Base-by-base conservation (phyloP, 345 rosid genomes). In the Bretschneidera sinensis region DNA sequence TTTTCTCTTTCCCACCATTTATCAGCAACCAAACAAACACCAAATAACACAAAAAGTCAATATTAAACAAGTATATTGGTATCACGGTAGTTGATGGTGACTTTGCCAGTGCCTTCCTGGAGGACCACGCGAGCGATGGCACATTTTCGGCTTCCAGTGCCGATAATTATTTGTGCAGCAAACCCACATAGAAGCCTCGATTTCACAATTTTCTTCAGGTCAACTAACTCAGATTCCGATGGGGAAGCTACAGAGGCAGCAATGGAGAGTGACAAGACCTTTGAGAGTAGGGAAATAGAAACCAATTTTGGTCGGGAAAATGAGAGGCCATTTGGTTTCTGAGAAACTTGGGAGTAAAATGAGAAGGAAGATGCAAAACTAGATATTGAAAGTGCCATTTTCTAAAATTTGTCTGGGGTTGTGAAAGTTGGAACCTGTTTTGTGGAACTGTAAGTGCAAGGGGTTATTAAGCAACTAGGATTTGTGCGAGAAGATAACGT, bases 51-150 rank as follows among this genome's bases (percentile, higher is more conserved):
- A n/a, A n/a, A n/a, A n/a, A n/a, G n/a, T n/a, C n/a, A n/a, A n/a
- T n/a, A n/a, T n/a, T n/a, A n/a, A n/a, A n/a, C n/a, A n/a, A n/a
- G n/a, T 43, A 94, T 96, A 87, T 76, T 84, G 45, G 95, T 92
- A 24, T 87, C 96, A 10, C 99, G 92, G 78, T 80, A 85, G 63
- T 89, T 92, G 69, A 92, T 89, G 62, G 84, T 66, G 64, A 89
- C 85, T 55, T 87, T 76, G 13, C 98, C 97, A 10, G 84, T 84
- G 66, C 98, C 98, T 72, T 89, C 98, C 64, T 87, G 97, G 53
- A 92, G 91, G 31, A 92, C 92, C 2, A 94, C 99, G 49, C 95
- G 79, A 68, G 99, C 97, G 45, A 83, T 80, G 61, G 99, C 94
- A 70, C 90, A 83, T 66, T 94, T 94, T 53, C 95, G 82, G 65